These are phyloP conservation scores for Claviceps fusiformis DNA, from an alignment of 2,329 filamentous ascomycete genomes.

Conservation along the genomic window DNA sequence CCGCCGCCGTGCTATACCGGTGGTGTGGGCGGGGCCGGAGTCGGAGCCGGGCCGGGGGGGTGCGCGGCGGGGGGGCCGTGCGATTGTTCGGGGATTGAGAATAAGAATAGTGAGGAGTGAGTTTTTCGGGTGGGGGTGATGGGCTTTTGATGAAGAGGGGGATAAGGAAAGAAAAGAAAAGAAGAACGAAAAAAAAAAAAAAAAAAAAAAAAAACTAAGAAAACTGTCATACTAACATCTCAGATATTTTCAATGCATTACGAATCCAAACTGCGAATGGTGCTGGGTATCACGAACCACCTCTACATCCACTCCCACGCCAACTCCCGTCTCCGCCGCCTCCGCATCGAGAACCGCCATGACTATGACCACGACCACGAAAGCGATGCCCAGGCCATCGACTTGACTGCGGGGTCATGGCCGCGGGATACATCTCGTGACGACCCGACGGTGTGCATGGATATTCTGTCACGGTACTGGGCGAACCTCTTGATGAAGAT, in stretches of 20 bases:
- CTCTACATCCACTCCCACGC: not conserved
- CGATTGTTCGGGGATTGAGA: slow-evolving; percentile 15
- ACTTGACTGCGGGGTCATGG: too few species aligned
- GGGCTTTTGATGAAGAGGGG: not conserved
- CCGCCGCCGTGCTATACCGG: not conserved
- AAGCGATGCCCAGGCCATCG: too few species aligned
- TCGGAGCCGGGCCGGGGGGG: not conserved
- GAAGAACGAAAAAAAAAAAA: not conserved
- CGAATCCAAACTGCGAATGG: slow-evolving; percentile 17
- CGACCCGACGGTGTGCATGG: too few species aligned
- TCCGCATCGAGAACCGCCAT: too few species aligned
- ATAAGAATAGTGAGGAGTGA: slow-evolving; percentile 18
- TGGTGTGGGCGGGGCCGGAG: too few species aligned
- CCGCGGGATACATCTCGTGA: too few species aligned
- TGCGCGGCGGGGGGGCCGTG: slow-evolving; percentile 12
- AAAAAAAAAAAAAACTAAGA: rapidly evolving
- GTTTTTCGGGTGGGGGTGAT: not conserved
- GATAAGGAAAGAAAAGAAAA: too few species aligned
- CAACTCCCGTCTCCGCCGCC: too few species aligned
- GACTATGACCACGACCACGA: too few species aligned
- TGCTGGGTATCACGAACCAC: slow-evolving; percentile 7
- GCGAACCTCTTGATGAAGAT: too few species aligned
- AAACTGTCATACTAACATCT: too few species aligned
- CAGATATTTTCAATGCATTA: slow-evolving; percentile 23
- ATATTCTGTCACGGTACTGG: too few species aligned